These are phyloP conservation scores for Mycena galopus DNA, from an alignment of 768 basidiomycete species.

Conservation along the genomic window DNA sequence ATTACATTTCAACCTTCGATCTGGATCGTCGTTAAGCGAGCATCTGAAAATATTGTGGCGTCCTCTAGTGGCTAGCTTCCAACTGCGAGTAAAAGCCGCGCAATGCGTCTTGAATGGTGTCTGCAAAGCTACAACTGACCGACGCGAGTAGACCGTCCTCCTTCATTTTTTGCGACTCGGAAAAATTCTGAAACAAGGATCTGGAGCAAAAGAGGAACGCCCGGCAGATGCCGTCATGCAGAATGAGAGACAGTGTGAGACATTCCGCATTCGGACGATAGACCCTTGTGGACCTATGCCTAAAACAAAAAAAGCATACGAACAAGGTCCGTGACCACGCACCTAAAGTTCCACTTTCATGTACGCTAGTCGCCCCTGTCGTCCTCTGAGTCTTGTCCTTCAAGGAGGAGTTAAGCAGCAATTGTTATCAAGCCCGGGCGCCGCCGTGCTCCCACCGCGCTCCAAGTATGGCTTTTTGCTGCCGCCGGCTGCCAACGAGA, in stretches of 20 bases:
- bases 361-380: background rate
- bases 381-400: background rate
- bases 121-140: background rate
- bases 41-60: background rate
- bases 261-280: background rate
- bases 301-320: background rate
- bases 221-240: background rate
- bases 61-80: background rate
- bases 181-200: background rate
- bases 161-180: background rate
- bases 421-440: background rate
- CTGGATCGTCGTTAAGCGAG: conserved; percentile 5
- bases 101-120: background rate
- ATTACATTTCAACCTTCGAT: background rate
- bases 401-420: background rate
- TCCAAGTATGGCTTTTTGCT: background rate
- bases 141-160: background rate
- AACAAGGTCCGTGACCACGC: background rate
- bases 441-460: background rate
- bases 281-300: background rate
- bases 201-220: background rate
- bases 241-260: background rate
- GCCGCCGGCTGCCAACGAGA: background rate
- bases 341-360: background rate
- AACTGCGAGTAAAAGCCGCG: background rate